These are phyloP conservation scores for Dispira simplex DNA, from an alignment of 192 early-diverging fungal genomes.

Conservation along the genomic window DNA sequence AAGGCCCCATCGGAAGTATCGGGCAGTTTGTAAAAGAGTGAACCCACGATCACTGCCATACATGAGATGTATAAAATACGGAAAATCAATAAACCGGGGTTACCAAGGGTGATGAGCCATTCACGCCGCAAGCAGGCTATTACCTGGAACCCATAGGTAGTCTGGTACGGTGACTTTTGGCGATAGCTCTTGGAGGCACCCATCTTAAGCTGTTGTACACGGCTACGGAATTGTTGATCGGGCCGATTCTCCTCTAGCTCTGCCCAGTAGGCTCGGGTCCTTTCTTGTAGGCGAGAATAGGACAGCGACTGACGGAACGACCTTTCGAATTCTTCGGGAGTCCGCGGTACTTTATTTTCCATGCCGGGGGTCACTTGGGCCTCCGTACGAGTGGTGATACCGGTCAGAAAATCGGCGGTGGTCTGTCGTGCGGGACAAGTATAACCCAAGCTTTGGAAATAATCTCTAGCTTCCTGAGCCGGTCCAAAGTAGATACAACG, in stretches of 20 bases:
- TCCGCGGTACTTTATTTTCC: slow-evolving; percentile 32
- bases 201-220: slow-evolving; percentile 38
- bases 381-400: slow-evolving; percentile 40
- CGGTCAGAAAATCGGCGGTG: slow-evolving; percentile 47
- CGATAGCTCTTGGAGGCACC: slow-evolving; percentile 26
- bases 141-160: slow-evolving; percentile 47
- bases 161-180: slow-evolving; percentile 38
- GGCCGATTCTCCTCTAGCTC: slow-evolving; percentile 22
- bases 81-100: slow-evolving; percentile 32
- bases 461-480: slow-evolving; percentile 24
- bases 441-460: slow-evolving; percentile 33
- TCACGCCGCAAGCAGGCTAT: slow-evolving; percentile 41
- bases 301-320: slow-evolving; percentile 29
- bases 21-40: slow-evolving; percentile 48
- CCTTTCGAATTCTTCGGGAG: slow-evolving; percentile 45
- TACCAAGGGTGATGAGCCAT: slow-evolving; percentile 39
- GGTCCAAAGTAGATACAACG: slow-evolving; percentile 40
- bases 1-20: slow-evolving; percentile 43
- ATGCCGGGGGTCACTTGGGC: slow-evolving; percentile 35
- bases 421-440: slow-evolving; percentile 33
- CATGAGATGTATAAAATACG: slow-evolving; percentile 36
- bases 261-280: slow-evolving; percentile 28
- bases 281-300: slow-evolving; percentile 19
- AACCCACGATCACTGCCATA: slow-evolving; percentile 57
- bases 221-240: slow-evolving; percentile 22